Percentiles rank a stretch among this genome's conserved stretches.
Evolutionary conservation across 2,329 filamentous ascomycete genomes (phyloP).

Genomic region (Ceratocystis papillata): DNA sequence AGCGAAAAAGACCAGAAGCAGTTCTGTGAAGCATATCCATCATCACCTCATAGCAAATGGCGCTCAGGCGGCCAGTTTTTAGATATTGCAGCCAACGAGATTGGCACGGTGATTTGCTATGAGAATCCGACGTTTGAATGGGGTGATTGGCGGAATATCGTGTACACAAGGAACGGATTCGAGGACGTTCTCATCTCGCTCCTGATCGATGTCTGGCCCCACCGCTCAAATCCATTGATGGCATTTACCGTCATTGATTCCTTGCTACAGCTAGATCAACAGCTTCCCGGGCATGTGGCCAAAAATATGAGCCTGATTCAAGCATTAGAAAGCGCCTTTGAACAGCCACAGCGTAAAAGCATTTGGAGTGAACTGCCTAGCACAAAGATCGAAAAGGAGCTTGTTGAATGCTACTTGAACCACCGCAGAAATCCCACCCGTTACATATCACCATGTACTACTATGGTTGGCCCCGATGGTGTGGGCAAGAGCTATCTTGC

Average conservation of each 20-base stretch:
- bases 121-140: constrained; percentile 22
- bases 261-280: constrained; percentile 18
- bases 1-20: constrained; percentile 1
- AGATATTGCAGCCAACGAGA: constrained; percentile 23
- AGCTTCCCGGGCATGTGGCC: neutral
- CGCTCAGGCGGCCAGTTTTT: constrained; percentile 21
- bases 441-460: constrained; percentile 20
- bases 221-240: constrained; percentile 5
- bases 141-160: constrained; percentile 22
- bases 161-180: constrained; percentile 21
- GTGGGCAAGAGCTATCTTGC: constrained; percentile 21
- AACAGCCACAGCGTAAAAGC: constrained; percentile 17
- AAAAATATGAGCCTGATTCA: neutral
- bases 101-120: constrained; percentile 19
- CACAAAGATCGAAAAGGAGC: constrained; percentile 6
- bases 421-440: constrained; percentile 21
- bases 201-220: constrained; percentile 20
- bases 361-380: constrained; percentile 22
- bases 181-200: constrained; percentile 20
- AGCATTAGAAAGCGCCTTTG: constrained; percentile 19
- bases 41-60: constrained; percentile 10
- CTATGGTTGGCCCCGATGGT: constrained; percentile 20
- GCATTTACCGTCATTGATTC: constrained; percentile 19
- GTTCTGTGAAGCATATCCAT: constrained; percentile 21
- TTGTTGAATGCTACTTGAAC: constrained; percentile 15